These are phyloP conservation scores for Pseudoperonospora humuli DNA, from an alignment of 352 stramenopile species.

Conservation along the genomic window DNA sequence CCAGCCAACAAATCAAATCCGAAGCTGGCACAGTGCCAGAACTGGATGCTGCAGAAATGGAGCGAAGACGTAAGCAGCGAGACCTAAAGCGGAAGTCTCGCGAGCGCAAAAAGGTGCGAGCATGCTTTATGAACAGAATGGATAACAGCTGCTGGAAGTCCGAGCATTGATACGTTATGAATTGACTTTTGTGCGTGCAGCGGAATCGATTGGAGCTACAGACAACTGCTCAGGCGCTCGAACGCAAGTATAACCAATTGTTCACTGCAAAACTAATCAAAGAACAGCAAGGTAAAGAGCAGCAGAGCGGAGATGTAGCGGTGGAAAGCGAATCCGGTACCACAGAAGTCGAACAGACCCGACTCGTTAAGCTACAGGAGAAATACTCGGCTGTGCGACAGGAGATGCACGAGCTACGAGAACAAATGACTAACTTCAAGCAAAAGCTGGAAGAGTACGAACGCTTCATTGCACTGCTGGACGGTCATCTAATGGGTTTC, in stretches of 20 bases:
- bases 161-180: background rate
- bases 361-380: constrained; percentile 25
- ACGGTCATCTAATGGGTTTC: constrained; percentile 35
- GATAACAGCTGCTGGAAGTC: background rate
- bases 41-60: constrained; percentile 21
- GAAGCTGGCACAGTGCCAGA: constrained; percentile 1
- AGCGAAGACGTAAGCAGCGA: constrained; percentile 35
- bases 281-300: constrained; percentile 10
- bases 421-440: constrained; percentile 35
- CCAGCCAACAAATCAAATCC: constrained; percentile 12
- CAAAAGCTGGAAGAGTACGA: constrained; percentile 42
- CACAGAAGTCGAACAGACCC: constrained; percentile 25
- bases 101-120: constrained; percentile 33
- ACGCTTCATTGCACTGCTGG: constrained; percentile 40
- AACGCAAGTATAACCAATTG: constrained; percentile 35
- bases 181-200: constrained; percentile 8
- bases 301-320: constrained; percentile 2
- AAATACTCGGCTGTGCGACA: constrained; percentile 34
- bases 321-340: constrained; percentile 11
- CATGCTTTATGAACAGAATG: background rate
- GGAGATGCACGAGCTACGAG: constrained; percentile 35
- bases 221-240: constrained; percentile 26
- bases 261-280: constrained; percentile 21
- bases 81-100: constrained; percentile 39
- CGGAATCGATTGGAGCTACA: constrained; percentile 31